phyloP scores from a whole-genome alignment of 2,329 filamentous ascomycete genomes.

The Neopestalotiopsis sp. region DNA sequence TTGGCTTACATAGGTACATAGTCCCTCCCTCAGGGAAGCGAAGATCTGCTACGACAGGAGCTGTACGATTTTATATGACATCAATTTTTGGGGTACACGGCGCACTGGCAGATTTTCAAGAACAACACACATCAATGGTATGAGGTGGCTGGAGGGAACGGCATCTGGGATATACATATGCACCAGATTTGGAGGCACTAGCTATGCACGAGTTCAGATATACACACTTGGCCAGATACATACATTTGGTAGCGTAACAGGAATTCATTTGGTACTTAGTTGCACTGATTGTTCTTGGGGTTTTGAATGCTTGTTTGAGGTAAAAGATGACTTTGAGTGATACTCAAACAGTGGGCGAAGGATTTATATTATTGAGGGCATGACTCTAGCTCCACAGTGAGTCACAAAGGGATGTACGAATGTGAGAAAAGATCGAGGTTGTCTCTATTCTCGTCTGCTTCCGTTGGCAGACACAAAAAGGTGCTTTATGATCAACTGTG shows the following conservation, averaged over 20 bases:
- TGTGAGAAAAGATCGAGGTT: too few species aligned
- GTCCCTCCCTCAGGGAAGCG: conserved; percentile 7
- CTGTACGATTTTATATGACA: conserved; percentile 6
- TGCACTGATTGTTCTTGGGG: not conserved
- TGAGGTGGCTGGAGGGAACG: not conserved
- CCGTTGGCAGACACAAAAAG: not conserved
- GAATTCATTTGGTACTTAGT: not conserved
- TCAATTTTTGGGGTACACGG: not conserved
- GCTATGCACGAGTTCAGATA: not conserved
- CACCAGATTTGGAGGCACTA: not conserved
- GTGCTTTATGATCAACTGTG: not conserved
- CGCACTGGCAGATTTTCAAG: not conserved
- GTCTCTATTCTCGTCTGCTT: too few species aligned
- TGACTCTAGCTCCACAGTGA: too few species aligned
- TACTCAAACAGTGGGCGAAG: too few species aligned
- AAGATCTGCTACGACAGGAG: conserved; percentile 9
- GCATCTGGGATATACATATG: not conserved
- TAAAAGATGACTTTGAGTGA: too few species aligned
- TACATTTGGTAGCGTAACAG: not conserved
- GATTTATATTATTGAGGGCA: too few species aligned
- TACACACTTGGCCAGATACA: not conserved
- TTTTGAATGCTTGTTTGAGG: too few species aligned
- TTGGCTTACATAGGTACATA: not conserved
- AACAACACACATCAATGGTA: not conserved
- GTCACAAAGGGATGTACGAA: too few species aligned